A percentile compares a stretch with the other conserved stretches of the same genome.
phyloP scores from a whole-genome alignment of 2,329 filamentous ascomycete genomes.

The Ophiostoma sp. region DNA sequence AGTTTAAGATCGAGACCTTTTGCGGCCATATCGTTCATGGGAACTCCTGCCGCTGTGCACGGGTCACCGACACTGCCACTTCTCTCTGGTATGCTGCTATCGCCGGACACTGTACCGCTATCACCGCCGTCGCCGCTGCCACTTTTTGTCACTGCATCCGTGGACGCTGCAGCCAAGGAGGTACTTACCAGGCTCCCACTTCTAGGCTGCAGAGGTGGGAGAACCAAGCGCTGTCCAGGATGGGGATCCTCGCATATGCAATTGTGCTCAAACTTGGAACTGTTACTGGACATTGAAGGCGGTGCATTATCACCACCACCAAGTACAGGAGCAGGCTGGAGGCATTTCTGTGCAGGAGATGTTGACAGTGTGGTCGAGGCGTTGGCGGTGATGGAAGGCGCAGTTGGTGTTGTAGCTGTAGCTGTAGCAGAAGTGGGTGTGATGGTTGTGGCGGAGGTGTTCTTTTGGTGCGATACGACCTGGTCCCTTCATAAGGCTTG shows the following conservation, averaged over 20 bases:
- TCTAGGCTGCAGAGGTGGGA: conserved; percentile 27
- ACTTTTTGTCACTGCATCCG: not conserved
- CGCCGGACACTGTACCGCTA: not conserved
- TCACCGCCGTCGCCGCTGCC: not conserved
- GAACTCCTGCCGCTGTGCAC: conserved; percentile 17
- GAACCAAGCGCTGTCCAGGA: conserved; percentile 39
- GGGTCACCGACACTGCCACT: conserved; percentile 14
- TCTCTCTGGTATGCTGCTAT: conserved; percentile 24
- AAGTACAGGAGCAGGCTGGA: conserved; percentile 9
- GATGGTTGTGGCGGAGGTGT: conserved; percentile 20
- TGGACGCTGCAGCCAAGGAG: not conserved
- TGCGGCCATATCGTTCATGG: conserved; percentile 43
- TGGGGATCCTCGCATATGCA: conserved; percentile 43
- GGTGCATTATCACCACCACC: not conserved
- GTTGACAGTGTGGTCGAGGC: conserved; percentile 23
- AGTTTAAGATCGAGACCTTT: conserved; percentile 41
- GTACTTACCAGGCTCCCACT: conserved; percentile 13
- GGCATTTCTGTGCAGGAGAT: conserved; percentile 23
- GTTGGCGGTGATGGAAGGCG: conserved; percentile 18
- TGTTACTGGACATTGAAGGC: conserved; percentile 1
- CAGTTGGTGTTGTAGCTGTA: not conserved
- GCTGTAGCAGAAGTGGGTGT: conserved; percentile 33
- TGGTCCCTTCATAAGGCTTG: conserved; percentile 51
- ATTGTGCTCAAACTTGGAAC: conserved; percentile 15
- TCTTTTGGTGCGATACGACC: conserved; percentile 48